Conservation (phyloP, 2,329 filamentous ascomycete species). For the Phaeosphaeriaceae sp. region DNA sequence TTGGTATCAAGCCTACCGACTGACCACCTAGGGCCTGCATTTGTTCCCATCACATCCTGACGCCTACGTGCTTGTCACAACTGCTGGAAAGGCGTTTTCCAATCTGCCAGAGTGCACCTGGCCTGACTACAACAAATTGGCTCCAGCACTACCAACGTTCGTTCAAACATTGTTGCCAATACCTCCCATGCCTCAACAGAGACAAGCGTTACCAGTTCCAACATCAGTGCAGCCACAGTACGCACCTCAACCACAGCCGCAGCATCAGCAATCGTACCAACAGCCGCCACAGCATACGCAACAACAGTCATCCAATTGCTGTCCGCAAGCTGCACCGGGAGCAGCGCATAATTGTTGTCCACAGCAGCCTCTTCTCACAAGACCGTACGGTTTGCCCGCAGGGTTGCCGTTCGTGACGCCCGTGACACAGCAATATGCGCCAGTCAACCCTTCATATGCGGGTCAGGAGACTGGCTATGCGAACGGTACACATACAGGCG, state of each 20-base stretch:
- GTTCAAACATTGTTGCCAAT: conserved; percentile 29
- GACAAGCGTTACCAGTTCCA: not conserved
- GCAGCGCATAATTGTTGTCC: conserved; percentile 13
- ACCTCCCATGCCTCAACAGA: conserved; percentile 29
- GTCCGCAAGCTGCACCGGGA: conserved; percentile 1
- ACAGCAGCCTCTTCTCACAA: conserved; percentile 1
- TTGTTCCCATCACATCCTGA: conserved; percentile 34
- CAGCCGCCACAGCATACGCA: not conserved
- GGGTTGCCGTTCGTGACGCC: not conserved
- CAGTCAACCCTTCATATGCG: not conserved
- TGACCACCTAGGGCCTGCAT: conserved; percentile 30
- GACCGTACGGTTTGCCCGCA: conserved; percentile 3
- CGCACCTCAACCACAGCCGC: not conserved
- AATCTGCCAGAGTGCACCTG: conserved; percentile 43
- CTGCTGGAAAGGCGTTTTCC: conserved; percentile 37
- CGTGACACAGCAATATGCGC: not conserved
- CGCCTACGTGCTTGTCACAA: conserved; percentile 38
- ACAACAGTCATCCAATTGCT: conserved; percentile 7
- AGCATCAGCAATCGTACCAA: not conserved
- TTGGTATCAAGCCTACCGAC: not conserved
- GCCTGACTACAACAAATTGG: conserved; percentile 41
- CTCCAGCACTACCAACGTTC: conserved; percentile 28
- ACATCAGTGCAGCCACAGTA: not conserved
- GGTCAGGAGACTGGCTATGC: conserved; percentile 3
- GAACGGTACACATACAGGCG: conserved; percentile 1